These are phyloP conservation scores for Eucalyptus albens DNA, from an alignment of 345 rosid species.

Conservation along the genomic window DNA sequence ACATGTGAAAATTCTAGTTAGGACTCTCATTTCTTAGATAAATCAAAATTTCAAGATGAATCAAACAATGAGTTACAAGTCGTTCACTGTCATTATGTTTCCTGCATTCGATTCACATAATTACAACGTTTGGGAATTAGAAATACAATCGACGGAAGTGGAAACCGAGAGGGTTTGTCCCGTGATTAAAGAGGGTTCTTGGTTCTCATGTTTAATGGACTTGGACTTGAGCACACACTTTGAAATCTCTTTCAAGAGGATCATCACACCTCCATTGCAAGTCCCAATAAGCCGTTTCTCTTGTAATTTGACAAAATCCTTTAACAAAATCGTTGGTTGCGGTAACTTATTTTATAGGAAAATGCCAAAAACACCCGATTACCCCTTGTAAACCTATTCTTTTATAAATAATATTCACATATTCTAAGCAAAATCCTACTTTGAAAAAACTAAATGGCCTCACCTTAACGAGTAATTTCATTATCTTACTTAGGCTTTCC, in stretches of 20 bases:
- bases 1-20: neutral
- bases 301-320: neutral
- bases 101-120: neutral
- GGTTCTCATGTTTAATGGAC: neutral
- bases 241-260: neutral
- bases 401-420: neutral
- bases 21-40: neutral
- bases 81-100: neutral
- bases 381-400: neutral
- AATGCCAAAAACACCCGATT: neutral
- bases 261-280: neutral
- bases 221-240: neutral
- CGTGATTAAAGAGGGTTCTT: neutral
- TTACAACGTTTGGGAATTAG: neutral
- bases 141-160: neutral
- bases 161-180: rapidly evolving
- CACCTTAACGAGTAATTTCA: neutral
- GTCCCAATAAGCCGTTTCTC: neutral
- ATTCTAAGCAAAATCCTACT: neutral
- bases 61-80: neutral
- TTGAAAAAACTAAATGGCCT: neutral
- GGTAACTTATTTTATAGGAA: neutral
- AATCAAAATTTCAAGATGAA: neutral
- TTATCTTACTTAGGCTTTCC: neutral
- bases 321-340: neutral